phyloP scores from a whole-genome alignment of 371 early-diverging fungal species.

The Mortierella sp. region DNA sequence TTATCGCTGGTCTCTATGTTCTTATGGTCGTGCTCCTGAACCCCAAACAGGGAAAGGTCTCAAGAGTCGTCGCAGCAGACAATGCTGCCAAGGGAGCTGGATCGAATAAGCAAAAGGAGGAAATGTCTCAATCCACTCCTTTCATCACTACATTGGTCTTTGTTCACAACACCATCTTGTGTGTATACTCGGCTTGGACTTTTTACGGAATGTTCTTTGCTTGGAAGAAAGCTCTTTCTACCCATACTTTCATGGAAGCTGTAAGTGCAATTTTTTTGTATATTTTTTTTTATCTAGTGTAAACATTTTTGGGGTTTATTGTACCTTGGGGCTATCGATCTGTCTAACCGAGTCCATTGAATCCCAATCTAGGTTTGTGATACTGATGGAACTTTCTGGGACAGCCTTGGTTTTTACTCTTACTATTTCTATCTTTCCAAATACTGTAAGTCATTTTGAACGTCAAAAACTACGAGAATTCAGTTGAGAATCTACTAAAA shows the following conservation, averaged over 20 bases:
- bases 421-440: constrained; percentile 79
- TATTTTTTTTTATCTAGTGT: constrained; percentile 34
- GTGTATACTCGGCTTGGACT: constrained; percentile 69
- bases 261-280: constrained; percentile 40
- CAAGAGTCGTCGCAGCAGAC: constrained; percentile 54
- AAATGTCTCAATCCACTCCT: constrained; percentile 43
- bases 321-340: constrained; percentile 2
- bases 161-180: constrained; percentile 69
- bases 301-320: constrained; percentile 7
- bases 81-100: constrained; percentile 28
- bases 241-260: constrained; percentile 53
- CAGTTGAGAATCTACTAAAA: no score
- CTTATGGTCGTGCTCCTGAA: constrained; percentile 51
- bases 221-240: constrained; percentile 39
- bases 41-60: constrained; percentile 57
- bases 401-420: constrained; percentile 64
- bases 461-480: constrained; percentile 22
- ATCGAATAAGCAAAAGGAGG: constrained; percentile 1
- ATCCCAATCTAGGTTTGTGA: constrained; percentile 60
- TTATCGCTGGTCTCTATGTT: constrained; percentile 40
- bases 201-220: constrained; percentile 60
- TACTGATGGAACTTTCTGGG: constrained; percentile 63
- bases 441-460: constrained; percentile 61
- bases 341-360: neutral
- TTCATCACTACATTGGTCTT: constrained; percentile 66